Base-by-base conservation (phyloP, 2,329 filamentous ascomycete species). In the Talaromyces sp. region DNA sequence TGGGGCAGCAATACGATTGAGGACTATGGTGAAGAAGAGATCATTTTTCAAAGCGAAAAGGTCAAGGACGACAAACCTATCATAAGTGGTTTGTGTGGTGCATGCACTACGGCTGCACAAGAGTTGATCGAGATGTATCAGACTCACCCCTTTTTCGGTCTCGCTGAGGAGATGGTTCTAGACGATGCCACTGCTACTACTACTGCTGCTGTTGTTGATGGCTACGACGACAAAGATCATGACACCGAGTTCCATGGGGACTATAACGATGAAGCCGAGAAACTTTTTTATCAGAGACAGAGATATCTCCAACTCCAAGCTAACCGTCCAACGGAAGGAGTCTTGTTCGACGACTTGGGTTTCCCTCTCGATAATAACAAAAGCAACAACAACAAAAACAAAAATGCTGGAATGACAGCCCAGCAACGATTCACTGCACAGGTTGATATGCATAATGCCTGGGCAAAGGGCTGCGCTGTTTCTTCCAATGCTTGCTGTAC, bases 51-150 rank as follows among this genome's bases (percentile, higher is more conserved):
- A 56, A 7, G 30, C 7, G 12, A 33, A 1, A 27, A 27, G 9
- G 12, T 0, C 1, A 16, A 16, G 10, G 14, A 10, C 4, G 23
- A 23, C 30, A 6, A 16, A 27, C 10, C 10, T 14, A 18, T 16
- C 4, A 52, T 62, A 7, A 18, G 28, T n/a, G 60, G 60, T 14
- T 16, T 62, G 23, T 62, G 60, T 54, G 36, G 30, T 1, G 7
- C 6, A n/a, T 62, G 60, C 23, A 52, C 51, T 1, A 4, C 23
- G 7, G 18, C 18, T 3, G 56, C 36, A 1, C 27, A 42, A 30
- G 9, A 42, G 18, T 16, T 62, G 56, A 27, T 27, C 10, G 9
- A 16, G 6, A 56, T 62, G 9, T 40, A 55, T 9, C 36, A 47
- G 10, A 50, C 51, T n/a, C 23, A 47, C 7, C 60, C 60, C 5